A percentile compares a stretch with the other conserved stretches of the same genome.
Conservation (phyloP, 805 yeast species). For the Clavispora santaluciae region DNA sequence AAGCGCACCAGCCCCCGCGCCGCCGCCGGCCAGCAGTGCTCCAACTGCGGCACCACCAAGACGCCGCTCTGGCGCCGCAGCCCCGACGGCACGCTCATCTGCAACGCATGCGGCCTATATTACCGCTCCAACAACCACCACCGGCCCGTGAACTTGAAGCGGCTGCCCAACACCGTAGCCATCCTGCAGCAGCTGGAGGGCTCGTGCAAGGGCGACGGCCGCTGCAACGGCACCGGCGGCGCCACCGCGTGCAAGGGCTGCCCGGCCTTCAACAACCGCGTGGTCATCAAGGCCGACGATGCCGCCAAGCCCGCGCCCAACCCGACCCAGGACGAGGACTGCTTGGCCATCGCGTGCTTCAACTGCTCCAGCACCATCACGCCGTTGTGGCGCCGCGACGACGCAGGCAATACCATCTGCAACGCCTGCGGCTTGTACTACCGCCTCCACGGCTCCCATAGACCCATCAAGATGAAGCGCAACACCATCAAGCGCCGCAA, state of each 20-base stretch:
- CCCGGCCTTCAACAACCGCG: slow-evolving; percentile 75
- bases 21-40: slow-evolving; percentile 23
- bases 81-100: slow-evolving; percentile 50
- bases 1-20: neutral
- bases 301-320: slow-evolving; percentile 1
- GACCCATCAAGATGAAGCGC: slow-evolving; percentile 74
- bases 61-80: slow-evolving; percentile 59
- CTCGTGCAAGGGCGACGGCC: slow-evolving; percentile 69
- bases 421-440: slow-evolving; percentile 84
- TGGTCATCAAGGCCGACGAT: slow-evolving; percentile 28
- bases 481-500: slow-evolving; percentile 71
- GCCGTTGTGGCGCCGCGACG: slow-evolving; percentile 84
- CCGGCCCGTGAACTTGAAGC: slow-evolving; percentile 61
- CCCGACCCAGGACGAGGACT: slow-evolving; percentile 24
- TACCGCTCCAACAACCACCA: slow-evolving; percentile 56
- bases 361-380: slow-evolving; percentile 84
- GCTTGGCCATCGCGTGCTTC: slow-evolving; percentile 68
- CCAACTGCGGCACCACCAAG: slow-evolving; percentile 52
- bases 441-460: slow-evolving; percentile 66
- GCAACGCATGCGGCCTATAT: slow-evolving; percentile 60
- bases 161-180: slow-evolving; percentile 48
- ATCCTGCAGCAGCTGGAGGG: slow-evolving; percentile 44
- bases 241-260: slow-evolving; percentile 75
- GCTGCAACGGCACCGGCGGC: slow-evolving; percentile 88
- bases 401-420: slow-evolving; percentile 76